phyloP scores from a whole-genome alignment of 2,329 filamentous ascomycete species.

The Fusarium nygamai region DNA sequence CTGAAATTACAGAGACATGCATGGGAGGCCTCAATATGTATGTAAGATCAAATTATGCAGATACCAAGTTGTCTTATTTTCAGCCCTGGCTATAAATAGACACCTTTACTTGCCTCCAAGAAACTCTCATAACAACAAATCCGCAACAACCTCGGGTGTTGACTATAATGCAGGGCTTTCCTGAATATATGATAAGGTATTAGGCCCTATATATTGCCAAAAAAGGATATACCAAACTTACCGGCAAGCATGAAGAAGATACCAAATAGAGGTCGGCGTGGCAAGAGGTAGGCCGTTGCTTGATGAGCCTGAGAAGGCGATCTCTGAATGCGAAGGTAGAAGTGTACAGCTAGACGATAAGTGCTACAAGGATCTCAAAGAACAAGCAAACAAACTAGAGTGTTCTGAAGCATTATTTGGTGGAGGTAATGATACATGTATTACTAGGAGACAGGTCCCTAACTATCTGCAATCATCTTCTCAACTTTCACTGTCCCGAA shows the following conservation, averaged over 20 bases:
- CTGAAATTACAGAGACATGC: fast-evolving
- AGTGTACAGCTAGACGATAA: not conserved
- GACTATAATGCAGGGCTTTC: fast-evolving
- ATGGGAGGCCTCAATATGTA: fast-evolving
- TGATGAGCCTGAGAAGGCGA: not conserved
- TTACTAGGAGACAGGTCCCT: fast-evolving
- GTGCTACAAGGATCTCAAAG: not conserved
- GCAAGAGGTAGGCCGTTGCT: fast-evolving
- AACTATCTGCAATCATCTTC: not conserved
- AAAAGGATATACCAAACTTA: too few relatives aligned
- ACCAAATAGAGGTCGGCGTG: not conserved
- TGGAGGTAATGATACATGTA: not conserved
- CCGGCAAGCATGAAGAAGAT: too few relatives aligned
- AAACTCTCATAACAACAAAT: fast-evolving
- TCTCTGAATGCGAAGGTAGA: fast-evolving
- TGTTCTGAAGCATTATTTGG: fast-evolving
- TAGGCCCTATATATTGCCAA: fast-evolving
- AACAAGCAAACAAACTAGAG: fast-evolving
- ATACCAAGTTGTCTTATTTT: not conserved
- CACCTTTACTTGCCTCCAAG: not conserved
- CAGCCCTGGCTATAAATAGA: not conserved
- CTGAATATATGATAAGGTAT: fast-evolving
- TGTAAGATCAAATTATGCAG: not conserved
- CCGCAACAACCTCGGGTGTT: not conserved
- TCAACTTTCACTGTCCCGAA: too few relatives aligned